Evolutionary conservation across 768 basidiomycete species (phyloP), one percentile per base, ranked within the genome.

Genomic region (Podaxis pistillaris): DNA sequence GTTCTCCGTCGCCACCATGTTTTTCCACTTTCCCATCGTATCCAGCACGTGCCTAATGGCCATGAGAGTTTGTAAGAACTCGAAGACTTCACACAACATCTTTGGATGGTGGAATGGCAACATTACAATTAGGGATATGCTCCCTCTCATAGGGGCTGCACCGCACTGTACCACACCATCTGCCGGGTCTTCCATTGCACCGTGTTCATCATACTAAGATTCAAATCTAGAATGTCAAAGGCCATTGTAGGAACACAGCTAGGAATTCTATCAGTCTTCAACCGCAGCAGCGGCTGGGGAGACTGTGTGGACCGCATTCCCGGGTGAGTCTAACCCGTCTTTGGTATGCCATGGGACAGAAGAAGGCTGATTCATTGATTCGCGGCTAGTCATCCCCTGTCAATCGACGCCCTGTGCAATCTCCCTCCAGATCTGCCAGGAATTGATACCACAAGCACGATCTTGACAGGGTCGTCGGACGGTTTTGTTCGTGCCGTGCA

Each of bases 291-390:
- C 66, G 96, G 94, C 7, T 96, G 93, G 88, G 89, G 86, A 4
- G 95, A 97, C 72, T 96, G 93, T 68, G 93, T 96, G 13, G 94
- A 96, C 74, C 85, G 94, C 55, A 80, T 95, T 36, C 91, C 92
- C 47, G 94, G 94, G 90, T 93, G 69, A 60, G 84, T 74, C 33
- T 55, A 40, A 30, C 62, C 60, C 46, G n/a, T 53, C 24, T 26
- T 9, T 56, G 22, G 38, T 26, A 26, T 11, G 26, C 12, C 37
- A 19, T 56, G 38, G 22, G 17, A 50, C 24, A n/a, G 36, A 56
- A 37, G 11, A 60, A 64, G 36, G 38, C 56, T 64, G 60, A 58
- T 54, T 40, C n/a, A 30, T 30, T 11, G 30, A 53, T 60, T 56
- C 15, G 63, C 69, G 60, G 41, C 38, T 58, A 95, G 94, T 2